These are phyloP conservation scores for Lagenidium giganteum DNA, from an alignment of 352 stramenopile genomes.

Conservation along the genomic window DNA sequence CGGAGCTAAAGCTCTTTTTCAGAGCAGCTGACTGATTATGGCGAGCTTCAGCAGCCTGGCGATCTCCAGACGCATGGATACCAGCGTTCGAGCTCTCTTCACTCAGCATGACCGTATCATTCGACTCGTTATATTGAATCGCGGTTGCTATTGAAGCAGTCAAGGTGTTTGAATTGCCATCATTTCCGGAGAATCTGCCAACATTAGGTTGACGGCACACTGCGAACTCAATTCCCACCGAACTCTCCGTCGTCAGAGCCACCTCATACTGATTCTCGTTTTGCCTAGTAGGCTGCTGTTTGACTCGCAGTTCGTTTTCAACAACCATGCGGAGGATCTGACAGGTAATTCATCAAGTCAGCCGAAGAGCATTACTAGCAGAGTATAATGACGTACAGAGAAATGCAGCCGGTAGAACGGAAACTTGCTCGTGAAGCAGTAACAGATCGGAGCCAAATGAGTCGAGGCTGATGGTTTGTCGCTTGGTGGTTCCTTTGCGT, in stretches of 20 bases:
- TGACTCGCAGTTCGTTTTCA: constrained; percentile 47
- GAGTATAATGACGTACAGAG: constrained; percentile 31
- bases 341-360: background rate
- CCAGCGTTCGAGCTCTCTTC: too few species aligned
- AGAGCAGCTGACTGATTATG: too few species aligned
- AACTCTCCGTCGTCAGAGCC: constrained; percentile 38
- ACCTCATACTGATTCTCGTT: constrained; percentile 48
- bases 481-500: background rate
- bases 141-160: constrained; percentile 11
- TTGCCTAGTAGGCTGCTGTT: constrained; percentile 16
- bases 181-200: too few species aligned
- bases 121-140: constrained; percentile 1
- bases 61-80: too few species aligned
- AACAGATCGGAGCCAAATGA: constrained; percentile 63
- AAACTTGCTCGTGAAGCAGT: constrained; percentile 86
- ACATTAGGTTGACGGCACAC: constrained; percentile 50
- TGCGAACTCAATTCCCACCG: constrained; percentile 50
- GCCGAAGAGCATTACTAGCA: constrained; percentile 1
- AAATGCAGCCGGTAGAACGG: constrained; percentile 86
- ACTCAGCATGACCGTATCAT: constrained; percentile 5
- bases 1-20: constrained; percentile 52
- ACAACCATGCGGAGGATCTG: constrained; percentile 65
- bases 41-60: too few species aligned
- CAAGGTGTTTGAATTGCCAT: background rate
- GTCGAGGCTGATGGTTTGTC: background rate